A percentile compares a stretch with the other conserved stretches of the same genome.
These are phyloP conservation scores for Gymnopilus junonius DNA, from an alignment of 768 basidiomycete genomes.

Conservation along the genomic window DNA sequence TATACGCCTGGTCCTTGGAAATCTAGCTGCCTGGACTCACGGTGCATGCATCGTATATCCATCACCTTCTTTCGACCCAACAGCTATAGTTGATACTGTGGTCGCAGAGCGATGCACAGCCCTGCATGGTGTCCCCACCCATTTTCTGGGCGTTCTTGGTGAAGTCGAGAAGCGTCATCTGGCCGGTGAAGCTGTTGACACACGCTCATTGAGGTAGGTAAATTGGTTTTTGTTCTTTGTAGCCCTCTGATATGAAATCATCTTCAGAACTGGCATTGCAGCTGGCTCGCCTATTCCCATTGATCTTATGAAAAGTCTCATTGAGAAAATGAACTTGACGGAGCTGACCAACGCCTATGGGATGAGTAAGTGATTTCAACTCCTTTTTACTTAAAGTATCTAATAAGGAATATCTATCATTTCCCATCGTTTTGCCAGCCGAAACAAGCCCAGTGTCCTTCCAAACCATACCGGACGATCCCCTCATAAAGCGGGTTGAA, in stretches of 20 bases:
- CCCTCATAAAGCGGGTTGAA: constrained; percentile 76
- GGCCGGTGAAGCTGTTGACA: constrained; percentile 50
- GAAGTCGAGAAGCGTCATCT: constrained; percentile 64
- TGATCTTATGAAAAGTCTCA: constrained; percentile 76
- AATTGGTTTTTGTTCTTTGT: background rate
- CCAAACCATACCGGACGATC: constrained; percentile 73
- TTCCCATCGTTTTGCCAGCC: constrained; percentile 42
- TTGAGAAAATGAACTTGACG: constrained; percentile 64
- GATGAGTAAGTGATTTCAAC: constrained; percentile 66
- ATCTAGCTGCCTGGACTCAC: constrained; percentile 78
- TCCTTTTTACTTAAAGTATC: background rate
- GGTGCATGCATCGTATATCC: constrained; percentile 79
- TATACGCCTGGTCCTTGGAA: constrained; percentile 79
- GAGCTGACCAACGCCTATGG: constrained; percentile 84
- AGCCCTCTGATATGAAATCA: background rate
- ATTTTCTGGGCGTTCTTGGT: constrained; percentile 75
- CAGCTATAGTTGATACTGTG: constrained; percentile 72
- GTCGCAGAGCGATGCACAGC: constrained; percentile 73
- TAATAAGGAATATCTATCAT: background rate
- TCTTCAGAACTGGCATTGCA: constrained; percentile 75
- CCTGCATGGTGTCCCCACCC: constrained; percentile 85
- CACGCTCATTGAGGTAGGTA: constrained; percentile 57
- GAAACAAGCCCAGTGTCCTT: constrained; percentile 88
- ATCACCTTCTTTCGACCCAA: constrained; percentile 64
- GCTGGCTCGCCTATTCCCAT: constrained; percentile 82